A percentile compares a stretch with the other conserved stretches of the same genome.
Evolutionary conservation across 345 rosid species (phyloP).

Genomic region (Brassica nigra): DNA sequence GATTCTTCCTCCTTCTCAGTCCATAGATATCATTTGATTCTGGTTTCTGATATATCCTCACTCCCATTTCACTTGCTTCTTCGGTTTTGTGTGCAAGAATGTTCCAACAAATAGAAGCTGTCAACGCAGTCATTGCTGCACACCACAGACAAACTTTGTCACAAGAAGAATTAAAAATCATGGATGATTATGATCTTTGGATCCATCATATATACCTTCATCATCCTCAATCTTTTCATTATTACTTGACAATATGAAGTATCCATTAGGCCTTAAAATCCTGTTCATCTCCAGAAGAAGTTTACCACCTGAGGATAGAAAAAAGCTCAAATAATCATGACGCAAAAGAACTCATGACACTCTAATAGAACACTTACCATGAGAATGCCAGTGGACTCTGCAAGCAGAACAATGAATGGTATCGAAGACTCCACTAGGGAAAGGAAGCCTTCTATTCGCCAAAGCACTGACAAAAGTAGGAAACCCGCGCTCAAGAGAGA

Average conservation of each 20-base stretch:
- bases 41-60: slow-evolving; percentile 91
- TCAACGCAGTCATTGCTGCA: slow-evolving; percentile 75
- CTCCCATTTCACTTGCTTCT: slow-evolving; percentile 85
- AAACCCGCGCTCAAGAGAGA: slow-evolving; percentile 88
- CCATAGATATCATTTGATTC: slow-evolving; percentile 81
- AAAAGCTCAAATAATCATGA: slow-evolving; percentile 1
- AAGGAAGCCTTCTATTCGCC: slow-evolving; percentile 77
- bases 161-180: background rate
- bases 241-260: slow-evolving; percentile 80
- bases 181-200: background rate
- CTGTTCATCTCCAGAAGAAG: slow-evolving; percentile 95
- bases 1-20: slow-evolving; percentile 76
- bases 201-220: slow-evolving; percentile 57
- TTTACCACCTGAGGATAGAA: slow-evolving; percentile 59
- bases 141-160: slow-evolving; percentile 7
- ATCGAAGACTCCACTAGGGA: slow-evolving; percentile 91
- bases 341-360: background rate
- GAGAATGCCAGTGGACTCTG: slow-evolving; percentile 77
- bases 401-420: slow-evolving; percentile 86
- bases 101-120: slow-evolving; percentile 92
- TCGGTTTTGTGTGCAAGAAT: slow-evolving; percentile 91
- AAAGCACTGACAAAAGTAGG: slow-evolving; percentile 76
- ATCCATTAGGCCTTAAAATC: slow-evolving; percentile 82
- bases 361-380: slow-evolving; percentile 50
- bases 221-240: slow-evolving; percentile 74